phyloP scores from a whole-genome alignment of 2,329 filamentous ascomycete genomes.

The Claviceps maximensis region DNA sequence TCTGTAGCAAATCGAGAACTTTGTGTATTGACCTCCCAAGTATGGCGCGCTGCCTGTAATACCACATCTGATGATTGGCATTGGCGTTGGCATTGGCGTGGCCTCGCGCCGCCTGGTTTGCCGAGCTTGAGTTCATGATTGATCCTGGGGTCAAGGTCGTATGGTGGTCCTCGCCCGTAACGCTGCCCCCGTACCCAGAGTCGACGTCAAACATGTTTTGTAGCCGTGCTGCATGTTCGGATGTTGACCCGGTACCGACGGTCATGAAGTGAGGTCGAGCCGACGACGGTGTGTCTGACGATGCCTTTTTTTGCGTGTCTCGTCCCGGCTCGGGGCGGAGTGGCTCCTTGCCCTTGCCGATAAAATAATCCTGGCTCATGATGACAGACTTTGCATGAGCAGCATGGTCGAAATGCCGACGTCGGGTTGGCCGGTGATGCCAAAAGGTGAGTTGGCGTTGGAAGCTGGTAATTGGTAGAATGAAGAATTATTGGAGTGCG shows the following conservation, averaged over 20 bases:
- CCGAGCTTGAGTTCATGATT: slow-evolving; percentile 28
- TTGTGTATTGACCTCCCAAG: slow-evolving; percentile 79
- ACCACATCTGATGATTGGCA: slow-evolving; percentile 85
- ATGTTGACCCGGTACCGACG: slow-evolving; percentile 69
- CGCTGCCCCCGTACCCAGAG: slow-evolving; percentile 82
- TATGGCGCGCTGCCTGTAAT: slow-evolving; percentile 80
- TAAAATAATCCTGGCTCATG: slow-evolving; percentile 50
- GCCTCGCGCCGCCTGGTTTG: slow-evolving; percentile 27
- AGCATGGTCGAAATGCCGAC: slow-evolving; percentile 20
- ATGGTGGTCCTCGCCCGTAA: slow-evolving; percentile 47
- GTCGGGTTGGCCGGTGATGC: background rate
- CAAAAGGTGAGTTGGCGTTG: background rate
- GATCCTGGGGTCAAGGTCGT: slow-evolving; percentile 8
- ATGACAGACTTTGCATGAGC: slow-evolving; percentile 17
- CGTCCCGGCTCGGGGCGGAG: slow-evolving; percentile 18
- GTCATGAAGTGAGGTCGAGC: slow-evolving; percentile 64
- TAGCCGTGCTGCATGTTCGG: slow-evolving; percentile 67
- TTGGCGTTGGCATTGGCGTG: slow-evolving; percentile 74
- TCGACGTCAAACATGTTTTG: slow-evolving; percentile 75
- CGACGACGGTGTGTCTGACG: slow-evolving; percentile 14
- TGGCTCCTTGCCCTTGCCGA: slow-evolving; percentile 39
- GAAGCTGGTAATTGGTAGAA: background rate
- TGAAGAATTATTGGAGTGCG: background rate
- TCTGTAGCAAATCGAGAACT: slow-evolving; percentile 71
- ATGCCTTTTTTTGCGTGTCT: slow-evolving; percentile 14